phyloP scores from a whole-genome alignment of 768 basidiomycete species.

The Boletus patriciae region DNA sequence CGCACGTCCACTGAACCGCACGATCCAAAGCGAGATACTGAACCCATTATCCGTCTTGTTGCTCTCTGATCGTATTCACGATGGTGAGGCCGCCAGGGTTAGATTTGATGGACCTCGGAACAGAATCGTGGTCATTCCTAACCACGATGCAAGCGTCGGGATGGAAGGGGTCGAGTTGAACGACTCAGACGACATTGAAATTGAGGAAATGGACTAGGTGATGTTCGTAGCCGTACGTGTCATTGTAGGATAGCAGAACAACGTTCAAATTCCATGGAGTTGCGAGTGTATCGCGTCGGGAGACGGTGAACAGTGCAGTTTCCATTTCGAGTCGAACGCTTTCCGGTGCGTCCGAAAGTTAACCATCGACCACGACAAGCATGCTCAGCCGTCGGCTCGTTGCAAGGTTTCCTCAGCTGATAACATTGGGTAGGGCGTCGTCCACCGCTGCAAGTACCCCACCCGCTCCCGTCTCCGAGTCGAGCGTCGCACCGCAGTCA shows the following conservation, averaged over 20 bases:
- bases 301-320: background rate
- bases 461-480: conserved; percentile 17
- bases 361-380: conserved; percentile 8
- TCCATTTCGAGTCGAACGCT: conserved; percentile 15
- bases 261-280: background rate
- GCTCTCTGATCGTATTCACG: conserved; percentile 77
- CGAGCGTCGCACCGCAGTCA: conserved; percentile 58
- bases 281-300: no score
- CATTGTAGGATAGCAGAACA: background rate
- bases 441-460: conserved; percentile 21
- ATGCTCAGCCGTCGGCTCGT: conserved; percentile 33
- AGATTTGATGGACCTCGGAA: conserved; percentile 83
- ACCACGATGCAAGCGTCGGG: conserved; percentile 61
- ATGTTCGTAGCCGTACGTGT: background rate
- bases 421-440: conserved; percentile 20
- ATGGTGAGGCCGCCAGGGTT: conserved; percentile 75
- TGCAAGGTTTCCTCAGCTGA: conserved; percentile 17
- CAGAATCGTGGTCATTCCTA: conserved; percentile 73
- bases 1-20: conserved; percentile 87
- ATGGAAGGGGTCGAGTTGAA: conserved; percentile 55
- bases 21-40: conserved; percentile 89
- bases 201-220: conserved; percentile 22
- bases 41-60: conserved; percentile 87
- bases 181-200: conserved; percentile 53
- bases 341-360: background rate